A percentile compares a stretch with the other conserved stretches of the same genome.
These are phyloP conservation scores for Delonix regia DNA, from an alignment of 306 rosid genomes.

Conservation along the genomic window DNA sequence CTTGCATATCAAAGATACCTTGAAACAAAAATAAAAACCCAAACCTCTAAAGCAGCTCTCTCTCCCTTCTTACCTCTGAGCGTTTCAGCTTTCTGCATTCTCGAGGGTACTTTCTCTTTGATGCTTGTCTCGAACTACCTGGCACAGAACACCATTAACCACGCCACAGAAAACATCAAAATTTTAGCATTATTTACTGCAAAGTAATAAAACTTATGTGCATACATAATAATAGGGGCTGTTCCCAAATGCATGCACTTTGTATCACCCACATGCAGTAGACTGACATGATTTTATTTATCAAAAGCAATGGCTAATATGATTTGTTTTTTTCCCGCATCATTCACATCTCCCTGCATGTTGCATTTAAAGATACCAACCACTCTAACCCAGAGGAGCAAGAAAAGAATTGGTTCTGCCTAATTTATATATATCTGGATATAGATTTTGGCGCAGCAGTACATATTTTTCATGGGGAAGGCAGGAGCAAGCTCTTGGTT, in stretches of 20 bases:
- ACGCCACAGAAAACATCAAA: constrained; percentile 44
- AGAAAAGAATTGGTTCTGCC: constrained; percentile 6
- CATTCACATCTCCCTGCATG: constrained; percentile 16
- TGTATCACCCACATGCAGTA: constrained; percentile 9
- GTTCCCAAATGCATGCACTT: constrained; percentile 49
- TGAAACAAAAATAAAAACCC: background rate
- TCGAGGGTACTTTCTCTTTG: constrained; percentile 47
- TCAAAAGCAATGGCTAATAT: background rate
- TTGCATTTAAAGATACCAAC: constrained; percentile 30
- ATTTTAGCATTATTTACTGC: constrained; percentile 33
- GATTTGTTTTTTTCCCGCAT: background rate
- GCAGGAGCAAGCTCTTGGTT: constrained; percentile 57
- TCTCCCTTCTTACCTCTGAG: background rate
- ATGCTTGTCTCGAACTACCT: constrained; percentile 30
- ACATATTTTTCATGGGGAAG: constrained; percentile 52
- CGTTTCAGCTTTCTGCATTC: constrained; percentile 52
- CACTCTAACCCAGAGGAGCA: background rate
- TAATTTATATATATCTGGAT: background rate
- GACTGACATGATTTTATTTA: constrained; percentile 27
- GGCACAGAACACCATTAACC: constrained; percentile 35
- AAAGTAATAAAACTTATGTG: background rate
- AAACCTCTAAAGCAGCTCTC: background rate
- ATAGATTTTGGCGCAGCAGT: constrained; percentile 7
- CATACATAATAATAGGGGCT: constrained; percentile 24
- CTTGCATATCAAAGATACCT: background rate